Base-by-base conservation (phyloP, 139 green algal genomes). In the Tetraselmis striata region DNA sequence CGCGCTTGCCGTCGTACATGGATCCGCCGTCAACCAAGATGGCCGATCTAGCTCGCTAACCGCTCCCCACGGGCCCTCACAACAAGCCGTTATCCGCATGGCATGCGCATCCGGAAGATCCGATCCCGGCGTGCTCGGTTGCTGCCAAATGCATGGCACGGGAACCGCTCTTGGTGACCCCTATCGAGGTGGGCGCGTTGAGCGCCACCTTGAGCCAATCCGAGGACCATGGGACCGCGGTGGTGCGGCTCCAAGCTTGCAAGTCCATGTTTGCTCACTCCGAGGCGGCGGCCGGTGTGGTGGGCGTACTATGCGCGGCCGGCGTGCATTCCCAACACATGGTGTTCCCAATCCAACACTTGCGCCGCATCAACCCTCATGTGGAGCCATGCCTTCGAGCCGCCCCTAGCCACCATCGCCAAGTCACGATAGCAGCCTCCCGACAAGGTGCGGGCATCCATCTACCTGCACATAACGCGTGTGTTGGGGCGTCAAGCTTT, bases 31-130 rank as follows among this genome's bases (percentile, higher is more conserved):
- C n/a, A 95, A 95, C 83, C 94, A 97, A 87, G 94, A 96, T 82
- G 94, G 94, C 29, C 87, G 92, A 29, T 94, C 88, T 77, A 94
- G 88, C 86, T 91, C 89, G 24, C 89, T 98, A 27, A 98, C 94
- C 0, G 94, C 94, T 0, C 94, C 94, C 28, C 97, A 95, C 78
- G 94, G 94, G 1, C 94, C 94, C 1, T 88, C 90, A 25, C 94
- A 98, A 82, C 94, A 96, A 82, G 83, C 85, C 0, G 94, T 95
- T 1, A 90, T 97, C 26, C 83, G 83, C 0, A 29, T 27, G 23
- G 58, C 59, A 25, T 67, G 45, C 45, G 45, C 45, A 67, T 67
- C 45, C 45, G 45, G 59, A 76, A 2, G 92, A 90, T 0, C 85
- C 97, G 78, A 74, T 67, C 30, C 79, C 78, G 25, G 89, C 90